Evolutionary conservation across 164 flowering plant genomes (phyloP), one percentile per base, ranked within the genome.

Genomic region (Umbellularia californica): DNA sequence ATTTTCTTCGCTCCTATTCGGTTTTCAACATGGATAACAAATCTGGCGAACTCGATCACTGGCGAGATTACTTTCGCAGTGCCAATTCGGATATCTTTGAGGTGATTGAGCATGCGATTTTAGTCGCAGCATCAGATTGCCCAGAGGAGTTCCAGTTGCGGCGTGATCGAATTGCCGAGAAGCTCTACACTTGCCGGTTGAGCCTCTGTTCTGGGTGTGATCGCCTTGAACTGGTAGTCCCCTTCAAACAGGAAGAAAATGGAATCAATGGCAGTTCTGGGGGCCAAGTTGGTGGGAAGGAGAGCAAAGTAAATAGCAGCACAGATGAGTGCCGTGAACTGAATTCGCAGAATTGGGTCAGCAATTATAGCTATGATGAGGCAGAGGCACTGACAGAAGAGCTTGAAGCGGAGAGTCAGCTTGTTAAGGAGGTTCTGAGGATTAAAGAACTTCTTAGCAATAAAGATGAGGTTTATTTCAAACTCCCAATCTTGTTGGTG

Each of bases 331-430:
- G 70, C 15, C 73, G 10, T 51, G 81, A 70, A 58, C 68, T 74
- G 82, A 81, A 77, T 41, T 41, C 25, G 17, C 17, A 64, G 79
- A 14, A 83, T 69, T 85, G 75, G 27, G 81, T 77, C 5, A 88
- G 89, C 77, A 87, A 85, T 80, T 87, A 72, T 33, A 90, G 90
- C 75, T 90, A 80, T 79, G 95, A 86, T 55, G 98, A 89, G 64
- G 98, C 91, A 13, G 99, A 92, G 83, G 97, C 95, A 11, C 80
- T 92, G 84, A 93, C 90, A 24, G 95, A 92, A 78, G 98, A 86
- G 83, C 85, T 95, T 82, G 99, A 96, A 68, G 90, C 90, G 77
- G 90, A 81, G 82, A 81, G 76, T 66, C 85, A 78, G 78, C 70
- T 79, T 78, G 76, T 85, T 76, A 85, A 75, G 19, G 98, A 96